Base-by-base conservation (phyloP, 805 yeast species). In the Candida methanosorbosa region DNA sequence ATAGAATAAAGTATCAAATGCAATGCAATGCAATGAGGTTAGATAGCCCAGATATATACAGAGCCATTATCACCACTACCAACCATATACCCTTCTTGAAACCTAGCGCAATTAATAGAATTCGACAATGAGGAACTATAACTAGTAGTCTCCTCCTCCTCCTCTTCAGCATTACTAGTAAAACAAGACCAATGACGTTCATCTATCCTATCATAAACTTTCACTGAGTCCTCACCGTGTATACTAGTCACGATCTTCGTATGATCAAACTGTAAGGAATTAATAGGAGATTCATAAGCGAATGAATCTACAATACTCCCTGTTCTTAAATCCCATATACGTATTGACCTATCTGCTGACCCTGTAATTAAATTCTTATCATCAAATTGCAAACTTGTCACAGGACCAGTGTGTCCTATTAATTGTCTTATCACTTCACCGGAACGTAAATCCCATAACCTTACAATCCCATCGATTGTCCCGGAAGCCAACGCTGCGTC, bases 401-500 rank as follows among this genome's bases (percentile, higher is more conserved):
- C 73, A 2, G 86, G 72, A 1, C 76, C 79, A 3, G 83, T 75
- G 50, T 81, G 88, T 0, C 90, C 88, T 25, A 68, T 58, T 16
- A 79, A 53, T 11, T 75, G 64, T 41, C 81, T 59, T 29, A 75
- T 73, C 14, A 77, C 78, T 42, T 75, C 79, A 4, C 86, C 86
- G 18, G 75, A 63, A 46, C 92, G 65, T 40, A 81, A 54, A 57
- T 81, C 92, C 88, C 90, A 81, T 17, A 81, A 57, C 35, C 92
- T 58, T 2, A 81, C 85, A 6, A 76, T 53, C 1, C 90, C 90
- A 54, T 81, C 90, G 14, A 75, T 74, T 0, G 87, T 77, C 33
- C 90, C 92, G 0, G 86, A 74, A 0, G 90, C 90, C 42, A 81
- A 57, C 0, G 88, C 90, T 0, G 85, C 83, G 46, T 79, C 85